Evolutionary conservation across 2,329 filamentous ascomycete species (phyloP).

Genomic region (Trichoderma sp.): DNA sequence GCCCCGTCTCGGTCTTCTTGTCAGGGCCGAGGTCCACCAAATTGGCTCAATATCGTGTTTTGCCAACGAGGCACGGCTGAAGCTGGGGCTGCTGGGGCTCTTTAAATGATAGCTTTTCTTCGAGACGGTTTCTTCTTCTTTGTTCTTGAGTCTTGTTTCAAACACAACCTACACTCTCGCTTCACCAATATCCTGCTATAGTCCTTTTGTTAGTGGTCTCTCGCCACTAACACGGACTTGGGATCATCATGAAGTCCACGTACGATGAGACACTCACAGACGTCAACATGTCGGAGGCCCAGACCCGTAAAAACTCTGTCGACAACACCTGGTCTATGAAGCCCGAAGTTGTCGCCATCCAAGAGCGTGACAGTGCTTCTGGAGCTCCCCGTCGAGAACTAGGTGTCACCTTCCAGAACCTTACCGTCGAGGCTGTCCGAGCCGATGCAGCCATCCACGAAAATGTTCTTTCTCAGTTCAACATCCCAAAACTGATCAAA

Average conservation of each 20-base stretch:
- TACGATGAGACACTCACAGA: constrained; percentile 26
- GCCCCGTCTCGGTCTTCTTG: constrained; percentile 7
- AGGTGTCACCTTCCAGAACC: constrained; percentile 62
- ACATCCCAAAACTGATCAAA: constrained; percentile 50
- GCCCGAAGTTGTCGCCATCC: constrained; percentile 43
- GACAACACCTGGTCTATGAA: constrained; percentile 46
- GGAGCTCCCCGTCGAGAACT: constrained; percentile 49
- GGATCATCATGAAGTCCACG: constrained; percentile 29
- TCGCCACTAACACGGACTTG: constrained; percentile 11
- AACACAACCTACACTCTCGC: background rate
- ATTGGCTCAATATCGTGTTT: background rate
- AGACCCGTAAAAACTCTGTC: constrained; percentile 13
- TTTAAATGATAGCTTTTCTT: background rate
- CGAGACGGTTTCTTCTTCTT: background rate
- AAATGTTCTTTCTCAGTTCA: constrained; percentile 59
- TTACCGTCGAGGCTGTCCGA: constrained; percentile 61
- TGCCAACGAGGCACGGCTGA: background rate
- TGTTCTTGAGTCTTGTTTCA: background rate
- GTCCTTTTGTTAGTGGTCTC: background rate
- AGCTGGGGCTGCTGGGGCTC: background rate
- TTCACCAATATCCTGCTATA: background rate
- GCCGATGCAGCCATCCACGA: constrained; percentile 64
- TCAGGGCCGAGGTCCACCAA: constrained; percentile 14
- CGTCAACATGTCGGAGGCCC: constrained; percentile 23
- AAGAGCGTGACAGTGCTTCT: constrained; percentile 43